Percentiles rank a stretch among this genome's conserved stretches.
phyloP scores from a whole-genome alignment of 2,329 filamentous ascomycete genomes.

The Zasmidium citrigriseum region DNA sequence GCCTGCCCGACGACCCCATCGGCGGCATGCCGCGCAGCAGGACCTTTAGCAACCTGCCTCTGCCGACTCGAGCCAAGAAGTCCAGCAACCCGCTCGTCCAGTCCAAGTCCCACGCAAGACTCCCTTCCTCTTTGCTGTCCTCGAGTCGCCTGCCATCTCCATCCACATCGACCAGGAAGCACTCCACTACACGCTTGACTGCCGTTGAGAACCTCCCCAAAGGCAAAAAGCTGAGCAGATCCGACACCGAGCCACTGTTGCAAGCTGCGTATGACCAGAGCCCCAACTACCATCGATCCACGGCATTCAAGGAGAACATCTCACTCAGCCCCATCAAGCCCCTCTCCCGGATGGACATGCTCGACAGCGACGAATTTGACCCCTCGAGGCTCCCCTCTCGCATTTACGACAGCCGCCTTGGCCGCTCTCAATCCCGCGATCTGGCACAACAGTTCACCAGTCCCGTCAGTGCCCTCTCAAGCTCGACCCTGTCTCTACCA shows the following conservation, averaged over 20 bases:
- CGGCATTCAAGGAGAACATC: slow-evolving; percentile 37
- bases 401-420: slow-evolving; percentile 16
- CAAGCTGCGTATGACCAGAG: slow-evolving; percentile 11
- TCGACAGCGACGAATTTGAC: slow-evolving; percentile 19
- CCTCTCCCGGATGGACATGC: slow-evolving; percentile 21
- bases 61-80: slow-evolving; percentile 29
- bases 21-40: slow-evolving; percentile 36
- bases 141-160: slow-evolving; percentile 28
- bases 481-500: slow-evolving; percentile 6
- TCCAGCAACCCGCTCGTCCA: slow-evolving; percentile 19
- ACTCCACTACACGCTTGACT: slow-evolving; percentile 25
- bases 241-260: slow-evolving; percentile 38
- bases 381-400: slow-evolving; percentile 18
- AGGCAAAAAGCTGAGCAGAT: slow-evolving; percentile 28
- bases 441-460: slow-evolving; percentile 4
- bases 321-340: slow-evolving; percentile 31
- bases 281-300: slow-evolving; percentile 22
- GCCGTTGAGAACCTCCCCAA: slow-evolving; percentile 15
- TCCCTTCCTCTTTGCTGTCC: slow-evolving; percentile 27
- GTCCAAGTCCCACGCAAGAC: slow-evolving; percentile 30
- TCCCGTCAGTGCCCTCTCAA: background rate
- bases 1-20: slow-evolving; percentile 34
- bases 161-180: slow-evolving; percentile 25
- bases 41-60: slow-evolving; percentile 38
- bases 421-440: slow-evolving; percentile 18